Conservation (phyloP, 2,329 filamentous ascomycete species). For the Fusarium nematophilum region DNA sequence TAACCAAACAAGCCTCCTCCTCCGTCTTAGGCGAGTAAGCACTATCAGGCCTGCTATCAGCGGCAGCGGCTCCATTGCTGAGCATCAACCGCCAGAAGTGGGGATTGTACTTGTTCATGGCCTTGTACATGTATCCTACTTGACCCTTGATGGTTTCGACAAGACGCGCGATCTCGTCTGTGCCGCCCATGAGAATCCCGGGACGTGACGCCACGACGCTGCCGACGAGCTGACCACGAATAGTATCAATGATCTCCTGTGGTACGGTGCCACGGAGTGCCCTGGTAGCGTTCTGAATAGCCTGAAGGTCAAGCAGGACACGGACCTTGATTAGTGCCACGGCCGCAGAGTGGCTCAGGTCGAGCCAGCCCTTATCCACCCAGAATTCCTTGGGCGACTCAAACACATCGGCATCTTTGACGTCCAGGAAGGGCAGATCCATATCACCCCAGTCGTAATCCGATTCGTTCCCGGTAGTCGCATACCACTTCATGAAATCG, state of each 20-base stretch:
- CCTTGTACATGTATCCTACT: constrained; percentile 15
- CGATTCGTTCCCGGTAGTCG: constrained; percentile 6
- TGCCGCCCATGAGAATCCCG: constrained; percentile 1
- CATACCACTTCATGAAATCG: constrained; percentile 55
- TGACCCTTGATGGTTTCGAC: constrained; percentile 32
- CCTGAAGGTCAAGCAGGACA: constrained; percentile 37
- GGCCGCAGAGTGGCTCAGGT: constrained; percentile 23
- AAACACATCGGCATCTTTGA: constrained; percentile 54
- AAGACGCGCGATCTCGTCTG: neutral
- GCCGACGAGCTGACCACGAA: constrained; percentile 30
- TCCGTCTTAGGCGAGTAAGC: constrained; percentile 9
- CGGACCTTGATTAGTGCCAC: constrained; percentile 41
- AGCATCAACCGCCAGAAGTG: constrained; percentile 36
- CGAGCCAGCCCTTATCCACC: neutral
- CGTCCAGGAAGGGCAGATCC: constrained; percentile 45
- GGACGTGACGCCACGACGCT: constrained; percentile 1
- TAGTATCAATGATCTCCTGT: constrained; percentile 35
- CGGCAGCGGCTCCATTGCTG: neutral
- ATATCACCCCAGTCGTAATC: constrained; percentile 38
- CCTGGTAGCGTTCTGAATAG: constrained; percentile 19
- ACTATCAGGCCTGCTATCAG: constrained; percentile 3
- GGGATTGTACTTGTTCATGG: constrained; percentile 25
- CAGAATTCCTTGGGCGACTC: constrained; percentile 43
- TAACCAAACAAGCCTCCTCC: constrained; percentile 31
- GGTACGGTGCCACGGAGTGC: constrained; percentile 24